Base-by-base conservation (phyloP, 2,329 filamentous ascomycete genomes). In the Cordyceps tenuipes region DNA sequence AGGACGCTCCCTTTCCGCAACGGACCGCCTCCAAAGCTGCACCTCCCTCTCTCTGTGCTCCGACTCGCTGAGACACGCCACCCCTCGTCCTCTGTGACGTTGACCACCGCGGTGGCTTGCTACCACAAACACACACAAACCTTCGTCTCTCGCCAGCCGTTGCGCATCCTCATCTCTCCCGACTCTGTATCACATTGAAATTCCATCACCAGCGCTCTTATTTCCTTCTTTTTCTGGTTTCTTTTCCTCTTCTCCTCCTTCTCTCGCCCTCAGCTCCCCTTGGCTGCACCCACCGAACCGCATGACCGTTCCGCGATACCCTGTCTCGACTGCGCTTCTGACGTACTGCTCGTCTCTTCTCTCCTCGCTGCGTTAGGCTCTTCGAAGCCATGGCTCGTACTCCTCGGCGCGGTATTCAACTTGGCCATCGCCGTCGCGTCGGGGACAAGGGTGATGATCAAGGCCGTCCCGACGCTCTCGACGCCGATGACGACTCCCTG, bases 381-480 rank as follows among this genome's bases (percentile, higher is more conserved):
- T 44, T 49, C 31, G 59, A 34, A 52, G 53, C 59, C 57, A 83
- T 82, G 79, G 77, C 76, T 43, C 47, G 72, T 69, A 72, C 71
- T 62, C 71, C 80, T 68, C 81, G 83, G 69, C 82, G 84, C 72
- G 86, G 82, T 75, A 86, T 85, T 74, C 73, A 84, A 67, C 82
- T 88, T 72, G 84, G 84, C 70, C 83, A 83, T 66, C 83, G 86
- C 68, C 84, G 87, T 71, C 83, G 86, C 66, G 80, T 85, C 65
- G 85, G 86, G 72, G 86, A 89, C 68, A 86, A 89, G 70, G 86
- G 81, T 66, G 87, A 89, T 67, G 87, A 89, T 65, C 86, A 89
- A 64, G 81, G 76, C 64, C 79, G 78, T 62, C 76, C 73, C 56
- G 82, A 83, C 62, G 74, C 76, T 57, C 74, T 80, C 61, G 84